Percentiles rank a stretch among this genome's conserved stretches.
Conservation (phyloP, 768 basidiomycete genomes). For the Filobasidium wieringae region DNA sequence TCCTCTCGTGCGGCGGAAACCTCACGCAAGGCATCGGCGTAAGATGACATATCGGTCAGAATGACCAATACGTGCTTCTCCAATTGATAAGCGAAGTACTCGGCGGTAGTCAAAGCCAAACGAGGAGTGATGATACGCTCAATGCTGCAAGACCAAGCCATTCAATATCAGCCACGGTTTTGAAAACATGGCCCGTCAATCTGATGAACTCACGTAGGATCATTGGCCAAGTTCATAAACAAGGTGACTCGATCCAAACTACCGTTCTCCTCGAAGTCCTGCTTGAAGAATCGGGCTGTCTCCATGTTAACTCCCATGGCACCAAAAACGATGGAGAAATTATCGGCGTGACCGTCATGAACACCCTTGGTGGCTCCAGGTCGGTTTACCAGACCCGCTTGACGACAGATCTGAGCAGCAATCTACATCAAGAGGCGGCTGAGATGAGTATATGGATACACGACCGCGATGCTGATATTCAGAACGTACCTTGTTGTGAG, state of each 20-base stretch:
- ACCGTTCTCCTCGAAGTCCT: constrained; percentile 98
- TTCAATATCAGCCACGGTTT: neutral
- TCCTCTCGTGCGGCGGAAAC: constrained; percentile 98
- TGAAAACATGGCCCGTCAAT: neutral
- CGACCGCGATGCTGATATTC: neutral
- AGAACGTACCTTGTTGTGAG: constrained; percentile 80
- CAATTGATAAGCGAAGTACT: constrained; percentile 98
- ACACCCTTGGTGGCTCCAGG: constrained; percentile 65
- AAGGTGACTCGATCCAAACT: constrained; percentile 92
- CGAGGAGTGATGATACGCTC: constrained; percentile 99
- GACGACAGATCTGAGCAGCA: constrained; percentile 98
- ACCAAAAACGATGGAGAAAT: constrained; percentile 98
- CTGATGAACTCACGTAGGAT: constrained; percentile 57
- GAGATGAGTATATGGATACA: constrained; percentile 7
- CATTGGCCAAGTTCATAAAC: constrained; percentile 97
- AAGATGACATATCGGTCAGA: constrained; percentile 97
- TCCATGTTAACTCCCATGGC: constrained; percentile 99
- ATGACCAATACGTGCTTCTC: constrained; percentile 99
- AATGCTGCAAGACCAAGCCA: constrained; percentile 47
- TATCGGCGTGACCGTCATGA: constrained; percentile 98
- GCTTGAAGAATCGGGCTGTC: constrained; percentile 98
- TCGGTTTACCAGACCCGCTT: constrained; percentile 90
- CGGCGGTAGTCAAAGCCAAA: constrained; percentile 91
- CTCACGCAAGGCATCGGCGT: constrained; percentile 91
- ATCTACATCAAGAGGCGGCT: constrained; percentile 48